phyloP scores from a whole-genome alignment of 345 rosid species.

The Corchorus olitorius region DNA sequence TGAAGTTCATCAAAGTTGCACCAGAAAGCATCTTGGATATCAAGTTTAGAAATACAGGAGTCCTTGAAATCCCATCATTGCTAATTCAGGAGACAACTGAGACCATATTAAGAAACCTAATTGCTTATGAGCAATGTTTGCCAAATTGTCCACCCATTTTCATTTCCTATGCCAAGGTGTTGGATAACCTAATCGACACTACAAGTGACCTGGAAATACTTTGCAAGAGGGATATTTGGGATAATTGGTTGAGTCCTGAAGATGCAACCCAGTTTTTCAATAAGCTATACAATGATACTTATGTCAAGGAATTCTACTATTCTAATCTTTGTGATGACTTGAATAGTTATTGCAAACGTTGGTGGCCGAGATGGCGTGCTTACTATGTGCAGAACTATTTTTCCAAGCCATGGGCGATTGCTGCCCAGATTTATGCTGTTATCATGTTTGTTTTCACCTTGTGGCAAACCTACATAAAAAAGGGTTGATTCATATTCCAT shows the following conservation, averaged over 20 bases:
- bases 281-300: slow-evolving; percentile 25
- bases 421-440: slow-evolving; percentile 20
- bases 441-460: slow-evolving; percentile 5
- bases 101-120: slow-evolving; percentile 31
- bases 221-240: slow-evolving; percentile 3
- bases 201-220: slow-evolving; percentile 17
- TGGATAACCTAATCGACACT: slow-evolving; percentile 11
- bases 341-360: neutral
- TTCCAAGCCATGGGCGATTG: slow-evolving; percentile 29
- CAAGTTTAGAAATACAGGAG: slow-evolving; percentile 21
- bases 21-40: neutral
- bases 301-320: slow-evolving; percentile 20
- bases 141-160: neutral
- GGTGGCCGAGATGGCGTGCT: slow-evolving; percentile 22
- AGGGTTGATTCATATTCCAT: neutral
- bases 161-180: neutral
- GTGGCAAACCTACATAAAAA: neutral
- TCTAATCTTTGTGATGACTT: slow-evolving; percentile 14
- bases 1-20: neutral
- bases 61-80: slow-evolving; percentile 32
- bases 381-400: slow-evolving; percentile 22
- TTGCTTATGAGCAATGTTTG: slow-evolving; percentile 37
- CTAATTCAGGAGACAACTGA: slow-evolving; percentile 32
- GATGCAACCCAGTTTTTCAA: slow-evolving; percentile 25
- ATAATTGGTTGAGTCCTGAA: slow-evolving; percentile 24